Conservation (phyloP, 1,139 yeast species). For the Lodderomyces theae region DNA sequence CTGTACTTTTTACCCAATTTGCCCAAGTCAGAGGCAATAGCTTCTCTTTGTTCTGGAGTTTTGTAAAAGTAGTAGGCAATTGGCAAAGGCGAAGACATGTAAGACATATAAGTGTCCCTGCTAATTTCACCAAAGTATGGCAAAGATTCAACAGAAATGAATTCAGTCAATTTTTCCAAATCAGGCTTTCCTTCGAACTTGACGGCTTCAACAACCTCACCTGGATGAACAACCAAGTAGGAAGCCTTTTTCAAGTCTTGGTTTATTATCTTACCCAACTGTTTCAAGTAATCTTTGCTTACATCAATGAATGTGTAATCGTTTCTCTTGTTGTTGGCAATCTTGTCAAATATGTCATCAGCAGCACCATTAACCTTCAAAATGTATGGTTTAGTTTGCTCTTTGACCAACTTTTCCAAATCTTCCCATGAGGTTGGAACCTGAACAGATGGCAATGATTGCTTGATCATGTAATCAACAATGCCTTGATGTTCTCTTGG, state of each 20-base stretch:
- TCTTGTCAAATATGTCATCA: conserved; percentile 44
- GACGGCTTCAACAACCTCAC: conserved; percentile 30
- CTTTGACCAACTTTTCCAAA: conserved; percentile 47
- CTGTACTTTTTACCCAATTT: conserved; percentile 71
- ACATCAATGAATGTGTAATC: conserved; percentile 61
- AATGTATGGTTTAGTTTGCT: conserved; percentile 52
- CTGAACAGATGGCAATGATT: conserved; percentile 77
- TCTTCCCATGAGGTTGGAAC: conserved; percentile 46
- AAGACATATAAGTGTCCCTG: conserved; percentile 74
- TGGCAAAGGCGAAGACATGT: conserved; percentile 73
- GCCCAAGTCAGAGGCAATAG: conserved; percentile 49
- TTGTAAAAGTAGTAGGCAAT: conserved; percentile 86
- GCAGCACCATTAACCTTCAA: conserved; percentile 44
- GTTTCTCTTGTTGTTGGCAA: conserved; percentile 62
- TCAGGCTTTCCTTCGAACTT: conserved; percentile 21
- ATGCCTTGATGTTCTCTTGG: conserved; percentile 82
- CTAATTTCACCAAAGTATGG: conserved; percentile 91
- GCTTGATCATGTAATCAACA: conserved; percentile 74
- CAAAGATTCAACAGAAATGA: conserved; percentile 66
- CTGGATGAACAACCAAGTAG: conserved; percentile 40
- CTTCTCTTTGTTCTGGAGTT: conserved; percentile 62
- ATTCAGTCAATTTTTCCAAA: conserved; percentile 44
- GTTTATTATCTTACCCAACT: conserved; percentile 23
- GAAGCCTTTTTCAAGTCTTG: conserved; percentile 25
- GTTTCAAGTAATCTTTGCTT: conserved; percentile 30